Base-by-base conservation (phyloP, 306 rosid genomes). In the Malus sieversii region DNA sequence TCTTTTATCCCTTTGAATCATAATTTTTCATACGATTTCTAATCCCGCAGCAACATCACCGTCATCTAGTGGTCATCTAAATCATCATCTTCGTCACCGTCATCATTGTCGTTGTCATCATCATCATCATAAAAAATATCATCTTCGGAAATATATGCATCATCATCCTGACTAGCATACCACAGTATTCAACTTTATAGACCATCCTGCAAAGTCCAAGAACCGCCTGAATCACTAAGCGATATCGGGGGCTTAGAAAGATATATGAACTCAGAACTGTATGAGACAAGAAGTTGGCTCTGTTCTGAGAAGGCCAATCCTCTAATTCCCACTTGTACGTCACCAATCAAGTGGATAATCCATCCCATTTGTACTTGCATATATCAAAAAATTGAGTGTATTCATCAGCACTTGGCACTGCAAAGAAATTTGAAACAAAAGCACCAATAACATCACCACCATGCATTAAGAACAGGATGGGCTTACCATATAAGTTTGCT, bases 301-400 rank as follows among this genome's bases (percentile, higher is more conserved):
- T 86, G 88, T 85, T 95, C 99, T 53, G 98, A 95, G 84, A 89
- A 95, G 75, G 96, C 97, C 95, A 95, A 79, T 82, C 99, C 97
- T 51, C 98, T 96, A 85, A 96, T 92, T 74, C 93, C 98, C 80
- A 89, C 97, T 10, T 55, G 75, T 11, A 73, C 4, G 33, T 30
- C 33, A 30, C 33, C 33, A 30, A 30, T 30, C 33, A 30, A 30
- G 33, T 30, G 33, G 33, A 30, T 30, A 5, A 30, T 30, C 33
- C 33, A 30, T 30, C 33, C 33, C 35, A 32, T 72, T 82, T 88
- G 68, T 82, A 88, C 70, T 86, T 96, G 79, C 98, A 96, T 71
- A 96, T 90, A 84, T 96, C 97, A 87, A 81, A 96, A 73, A 96
- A 87, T 44, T 90, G 92, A 8, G 98, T 32, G 72, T 85, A 92